Evolutionary conservation across 2,329 filamentous ascomycete species (phyloP).

Genomic region (Lachnellula subtilissima): DNA sequence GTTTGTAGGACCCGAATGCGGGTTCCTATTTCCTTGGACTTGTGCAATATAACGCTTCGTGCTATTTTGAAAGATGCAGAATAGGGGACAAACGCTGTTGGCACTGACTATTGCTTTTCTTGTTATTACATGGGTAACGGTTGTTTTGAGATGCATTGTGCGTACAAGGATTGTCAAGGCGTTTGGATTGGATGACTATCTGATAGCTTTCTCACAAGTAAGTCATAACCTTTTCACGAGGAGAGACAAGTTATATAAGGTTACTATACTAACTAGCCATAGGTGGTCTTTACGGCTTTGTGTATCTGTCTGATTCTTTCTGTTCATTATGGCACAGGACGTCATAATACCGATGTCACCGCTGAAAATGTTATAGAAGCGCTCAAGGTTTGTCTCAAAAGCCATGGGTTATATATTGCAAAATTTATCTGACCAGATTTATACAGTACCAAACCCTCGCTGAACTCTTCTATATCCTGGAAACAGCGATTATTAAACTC

Average conservation of each 20-base stretch:
- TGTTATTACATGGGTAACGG: slow-evolving; percentile 12
- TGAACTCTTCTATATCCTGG: slow-evolving; percentile 14
- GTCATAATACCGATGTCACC: slow-evolving; percentile 10
- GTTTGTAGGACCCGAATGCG: too few species aligned
- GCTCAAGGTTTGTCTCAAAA: slow-evolving; percentile 9
- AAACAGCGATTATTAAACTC: slow-evolving; percentile 20
- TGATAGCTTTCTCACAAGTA: slow-evolving; percentile 17
- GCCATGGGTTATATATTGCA: too few species aligned
- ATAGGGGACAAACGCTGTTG: too few species aligned
- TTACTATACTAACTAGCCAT: background rate
- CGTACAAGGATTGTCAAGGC: slow-evolving; percentile 12
- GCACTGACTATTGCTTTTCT: slow-evolving; percentile 2
- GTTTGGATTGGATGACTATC: slow-evolving; percentile 20
- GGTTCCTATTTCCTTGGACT: too few species aligned
- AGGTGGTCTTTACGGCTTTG: slow-evolving; percentile 13
- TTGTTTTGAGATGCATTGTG: slow-evolving; percentile 13
- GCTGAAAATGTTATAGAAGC: slow-evolving; percentile 8
- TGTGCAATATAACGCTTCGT: too few species aligned
- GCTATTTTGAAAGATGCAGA: too few species aligned
- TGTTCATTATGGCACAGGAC: slow-evolving; percentile 18
- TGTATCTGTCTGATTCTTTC: slow-evolving; percentile 12
- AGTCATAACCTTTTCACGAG: background rate
- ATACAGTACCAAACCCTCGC: slow-evolving; percentile 41
- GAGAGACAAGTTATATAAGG: background rate
- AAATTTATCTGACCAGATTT: too few species aligned